Percentiles rank a stretch among this genome's conserved stretches.
Evolutionary conservation across 179 eudicot genomes (phyloP).

Genomic region (Pouteria campechiana): DNA sequence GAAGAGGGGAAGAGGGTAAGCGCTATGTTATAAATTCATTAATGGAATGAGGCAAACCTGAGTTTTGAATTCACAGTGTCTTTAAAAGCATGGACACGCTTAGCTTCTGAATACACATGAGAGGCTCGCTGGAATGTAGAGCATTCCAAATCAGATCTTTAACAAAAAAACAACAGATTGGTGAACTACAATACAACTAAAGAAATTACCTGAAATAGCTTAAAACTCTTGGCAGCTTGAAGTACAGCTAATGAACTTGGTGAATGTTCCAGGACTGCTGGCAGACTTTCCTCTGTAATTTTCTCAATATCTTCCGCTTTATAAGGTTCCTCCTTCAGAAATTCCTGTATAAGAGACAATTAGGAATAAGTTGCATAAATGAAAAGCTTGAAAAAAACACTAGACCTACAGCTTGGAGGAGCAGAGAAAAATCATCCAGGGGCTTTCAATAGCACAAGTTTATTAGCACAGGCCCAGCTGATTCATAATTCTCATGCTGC

Average conservation of each 20-base stretch:
- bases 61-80: slow-evolving; percentile 67
- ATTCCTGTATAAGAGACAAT: slow-evolving; percentile 36
- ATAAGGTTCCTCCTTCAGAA: slow-evolving; percentile 75
- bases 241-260: slow-evolving; percentile 80
- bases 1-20: no score
- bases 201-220: slow-evolving; percentile 65
- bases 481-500: no score
- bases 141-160: not conserved
- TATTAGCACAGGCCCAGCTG: no score
- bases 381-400: no score
- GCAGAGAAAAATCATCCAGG: no score
- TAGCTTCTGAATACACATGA: slow-evolving; percentile 95
- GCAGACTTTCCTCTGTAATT: slow-evolving; percentile 41
- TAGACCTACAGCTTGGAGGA: no score
- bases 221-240: slow-evolving; percentile 70
- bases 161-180: not conserved
- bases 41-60: slow-evolving; percentile 31
- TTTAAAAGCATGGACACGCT: slow-evolving; percentile 92
- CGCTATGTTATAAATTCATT: no score
- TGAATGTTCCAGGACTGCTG: slow-evolving; percentile 56
- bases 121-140: slow-evolving; percentile 66
- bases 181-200: not conserved
- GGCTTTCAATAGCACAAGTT: no score
- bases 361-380: no score
- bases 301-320: slow-evolving; percentile 71